Base-by-base conservation (phyloP, 441 rosid species). In the Adansonia madagascariensis region DNA sequence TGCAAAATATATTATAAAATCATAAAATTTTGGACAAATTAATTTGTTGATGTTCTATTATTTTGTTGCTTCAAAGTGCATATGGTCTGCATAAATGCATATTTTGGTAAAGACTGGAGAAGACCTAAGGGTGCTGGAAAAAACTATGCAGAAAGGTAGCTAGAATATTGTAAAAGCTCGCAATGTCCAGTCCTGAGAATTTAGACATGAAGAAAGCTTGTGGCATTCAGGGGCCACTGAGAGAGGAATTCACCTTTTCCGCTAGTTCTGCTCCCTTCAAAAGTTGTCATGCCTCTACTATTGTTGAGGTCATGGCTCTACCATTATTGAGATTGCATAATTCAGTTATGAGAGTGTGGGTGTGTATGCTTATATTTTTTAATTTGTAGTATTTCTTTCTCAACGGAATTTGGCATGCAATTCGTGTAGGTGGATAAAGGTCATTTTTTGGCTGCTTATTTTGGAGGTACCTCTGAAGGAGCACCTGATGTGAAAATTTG, bases 401-500 rank as follows among this genome's bases (percentile, higher is more conserved):
- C 57, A 3, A 10, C 52, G 43, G 53, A 69, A 61, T 49, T 74
- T 71, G 12, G 52, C 35, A 69, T 77, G 74, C 41, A n/a, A 24
- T 22, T 78, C 76, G 22, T 81, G 81, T 77, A 93, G 98, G 89
- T 95, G 65, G 95, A 17, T 12, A 53, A 88, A 79, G 86, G 85
- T 85, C 92, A 94, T 53, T 93, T 95, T 75, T 70, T 95, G 85
- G 82, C 89, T 86, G 94, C 98, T 35, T 95, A 91, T 87, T 95
- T 91, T 71, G 97, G 94, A 41, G 98, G 98, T 49, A 56, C 89
- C 2, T 11, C 0, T 2, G 97, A 94, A 84, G 98, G 98, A 79
- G 97, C 95, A 47, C 86, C 94, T 73, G 94, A 92, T 88, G 97
- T 94, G 53, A 91, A 93, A 72, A 93, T 94, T 57, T 93, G 97